Percentiles rank a stretch among this genome's conserved stretches.
phyloP scores from a whole-genome alignment of 805 yeast species.

The Lachancea lanzarotensis region DNA sequence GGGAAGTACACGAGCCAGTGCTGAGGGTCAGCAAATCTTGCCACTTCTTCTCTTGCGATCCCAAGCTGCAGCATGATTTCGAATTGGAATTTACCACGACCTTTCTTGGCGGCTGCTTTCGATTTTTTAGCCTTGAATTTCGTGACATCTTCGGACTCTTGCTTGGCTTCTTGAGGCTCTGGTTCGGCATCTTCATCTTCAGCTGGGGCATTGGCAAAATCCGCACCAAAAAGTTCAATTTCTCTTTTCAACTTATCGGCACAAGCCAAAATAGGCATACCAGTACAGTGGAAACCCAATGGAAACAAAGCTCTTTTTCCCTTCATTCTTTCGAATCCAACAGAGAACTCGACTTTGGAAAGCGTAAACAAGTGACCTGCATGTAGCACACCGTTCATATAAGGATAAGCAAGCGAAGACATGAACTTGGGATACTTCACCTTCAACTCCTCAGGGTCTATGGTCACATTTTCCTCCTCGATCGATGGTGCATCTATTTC shows the following conservation, averaged over 20 bases:
- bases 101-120: constrained; percentile 89
- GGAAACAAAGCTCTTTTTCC: constrained; percentile 93
- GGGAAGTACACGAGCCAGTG: constrained; percentile 93
- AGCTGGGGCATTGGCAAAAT: constrained; percentile 61
- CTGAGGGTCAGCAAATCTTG: constrained; percentile 83
- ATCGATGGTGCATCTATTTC: constrained; percentile 83
- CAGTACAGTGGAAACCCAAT: constrained; percentile 98
- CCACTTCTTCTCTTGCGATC: constrained; percentile 72
- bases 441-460: constrained; percentile 63
- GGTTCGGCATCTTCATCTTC: constrained; percentile 47
- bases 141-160: constrained; percentile 67
- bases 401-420: constrained; percentile 96
- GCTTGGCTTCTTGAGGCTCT: constrained; percentile 30
- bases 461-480: constrained; percentile 53
- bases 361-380: constrained; percentile 96
- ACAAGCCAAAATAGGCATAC: constrained; percentile 95
- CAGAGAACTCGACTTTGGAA: constrained; percentile 85
- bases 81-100: constrained; percentile 89
- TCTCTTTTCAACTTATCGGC: constrained; percentile 95
- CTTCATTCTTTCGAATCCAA: constrained; percentile 91
- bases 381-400: constrained; percentile 97
- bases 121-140: constrained; percentile 90
- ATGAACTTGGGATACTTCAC: constrained; percentile 78
- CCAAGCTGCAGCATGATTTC: constrained; percentile 96
- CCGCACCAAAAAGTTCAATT: constrained; percentile 81